phyloP scores from a whole-genome alignment of 2,329 filamentous ascomycete species.

The Aschersonia sp. region DNA sequence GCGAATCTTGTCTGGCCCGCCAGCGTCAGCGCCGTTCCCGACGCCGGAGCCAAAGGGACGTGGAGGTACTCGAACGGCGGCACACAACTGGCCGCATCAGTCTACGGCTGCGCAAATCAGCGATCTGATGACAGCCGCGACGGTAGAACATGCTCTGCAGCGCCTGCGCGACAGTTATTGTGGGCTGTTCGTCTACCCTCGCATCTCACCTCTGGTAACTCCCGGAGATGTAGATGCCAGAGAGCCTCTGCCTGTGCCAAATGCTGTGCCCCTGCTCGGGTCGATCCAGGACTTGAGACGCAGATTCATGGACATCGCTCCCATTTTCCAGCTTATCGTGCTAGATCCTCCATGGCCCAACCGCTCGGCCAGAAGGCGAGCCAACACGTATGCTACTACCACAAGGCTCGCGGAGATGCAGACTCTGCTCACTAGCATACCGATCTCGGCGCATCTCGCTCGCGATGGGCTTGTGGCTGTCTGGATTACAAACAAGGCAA shows the following conservation, averaged over 20 bases:
- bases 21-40: slow-evolving; percentile 28
- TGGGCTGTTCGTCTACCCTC: slow-evolving; percentile 33
- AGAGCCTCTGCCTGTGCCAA: slow-evolving; percentile 7
- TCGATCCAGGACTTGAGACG: slow-evolving; percentile 26
- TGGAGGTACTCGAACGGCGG: slow-evolving; percentile 3
- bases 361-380: slow-evolving; percentile 51
- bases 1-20: slow-evolving; percentile 30
- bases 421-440: slow-evolving; percentile 35
- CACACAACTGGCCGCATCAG: slow-evolving; percentile 5
- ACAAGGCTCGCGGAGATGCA: slow-evolving; percentile 29
- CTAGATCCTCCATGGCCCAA: slow-evolving; percentile 77
- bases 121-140: slow-evolving; percentile 36
- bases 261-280: slow-evolving; percentile 37
- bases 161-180: slow-evolving; percentile 16
- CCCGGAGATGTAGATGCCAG: not conserved
- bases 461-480: slow-evolving; percentile 47
- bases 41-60: slow-evolving; percentile 30
- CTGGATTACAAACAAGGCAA: slow-evolving; percentile 64
- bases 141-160: slow-evolving; percentile 28
- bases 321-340: slow-evolving; percentile 51
- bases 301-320: slow-evolving; percentile 25
- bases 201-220: slow-evolving; percentile 11
- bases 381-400: slow-evolving; percentile 31
- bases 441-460: slow-evolving; percentile 39
- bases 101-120: slow-evolving; percentile 33